Base-by-base conservation (phyloP, 1,139 yeast genomes). In the Schwanniomyces etchellsii region DNA sequence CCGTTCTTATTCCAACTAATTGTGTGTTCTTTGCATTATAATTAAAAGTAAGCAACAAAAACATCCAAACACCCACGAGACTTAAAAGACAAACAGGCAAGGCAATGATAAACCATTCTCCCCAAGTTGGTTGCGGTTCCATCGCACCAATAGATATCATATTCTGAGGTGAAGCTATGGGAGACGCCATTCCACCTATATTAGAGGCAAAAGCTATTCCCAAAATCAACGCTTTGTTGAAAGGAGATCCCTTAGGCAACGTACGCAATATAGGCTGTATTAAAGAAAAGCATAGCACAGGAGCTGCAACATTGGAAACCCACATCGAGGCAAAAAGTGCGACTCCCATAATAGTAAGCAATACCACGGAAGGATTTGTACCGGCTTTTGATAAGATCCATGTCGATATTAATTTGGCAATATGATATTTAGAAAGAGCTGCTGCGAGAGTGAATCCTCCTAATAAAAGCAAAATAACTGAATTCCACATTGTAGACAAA, bases 221-320 rank as follows among this genome's bases (percentile, higher is more conserved):
- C 38, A 81, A 59, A 24, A 80, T 76, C 34, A 81, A 62, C 1
- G 86, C 81, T 42, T 74, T 68, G 10, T 74, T 77, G 47, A 79
- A 77, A 27, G 69, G 74, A 0, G 81, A 70, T 9, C 74, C 79
- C 27, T 72, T 70, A 5, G 81, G 79, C 28, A 80, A 56, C 1
- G 81, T 73, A 44, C 83, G 69, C 33, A 80, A 59, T 16, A 81
- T 59, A 9, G 86, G 85, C 43, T 73, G 76, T 34, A 79, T 70
- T 39, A 81, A 62, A 1, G 84, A 76, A 48, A 77, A 80, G 43
- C 86, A 79, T 32, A 81, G 60, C 4, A 80, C 86, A 3, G 89
- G 89, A 0, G 86, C 80, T 1, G 89, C 89, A 31, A 81, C 88
- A 45, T 81, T 81, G 2, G 85, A 78, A 22, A 81, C 80, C 84